A percentile compares a stretch with the other conserved stretches of the same genome.
These are phyloP conservation scores for Kuraishia ogatae DNA, from an alignment of 805 yeast genomes.

Conservation along the genomic window DNA sequence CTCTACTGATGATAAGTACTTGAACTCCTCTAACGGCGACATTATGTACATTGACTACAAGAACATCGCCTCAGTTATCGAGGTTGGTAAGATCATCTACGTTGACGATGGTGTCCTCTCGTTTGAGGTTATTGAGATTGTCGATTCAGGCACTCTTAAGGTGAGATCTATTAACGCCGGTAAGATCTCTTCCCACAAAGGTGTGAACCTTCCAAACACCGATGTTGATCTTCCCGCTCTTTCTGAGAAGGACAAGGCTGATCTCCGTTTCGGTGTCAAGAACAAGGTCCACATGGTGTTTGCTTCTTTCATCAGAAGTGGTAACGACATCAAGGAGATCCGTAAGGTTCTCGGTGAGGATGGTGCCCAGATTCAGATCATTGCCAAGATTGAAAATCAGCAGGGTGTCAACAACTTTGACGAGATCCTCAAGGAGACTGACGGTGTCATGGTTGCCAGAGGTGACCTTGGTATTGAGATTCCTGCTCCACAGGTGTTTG, in stretches of 20 bases:
- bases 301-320: constrained; percentile 97
- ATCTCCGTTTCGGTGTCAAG: constrained; percentile 91
- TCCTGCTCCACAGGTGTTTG: constrained; percentile 97
- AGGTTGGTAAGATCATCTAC: constrained; percentile 82
- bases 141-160: constrained; percentile 72
- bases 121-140: constrained; percentile 81
- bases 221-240: constrained; percentile 98
- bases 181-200: constrained; percentile 94
- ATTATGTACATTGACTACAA: constrained; percentile 88
- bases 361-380: constrained; percentile 93
- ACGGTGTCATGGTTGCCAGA: constrained; percentile 99
- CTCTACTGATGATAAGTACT: constrained; percentile 81
- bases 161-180: constrained; percentile 92
- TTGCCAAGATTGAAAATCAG: constrained; percentile 97
- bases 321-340: constrained; percentile 80
- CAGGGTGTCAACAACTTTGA: constrained; percentile 99
- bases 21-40: constrained; percentile 63
- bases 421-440: constrained; percentile 88
- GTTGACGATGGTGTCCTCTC: constrained; percentile 97
- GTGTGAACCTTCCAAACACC: constrained; percentile 98
- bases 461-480: constrained; percentile 99
- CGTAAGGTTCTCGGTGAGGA: constrained; percentile 95
- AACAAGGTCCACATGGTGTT: constrained; percentile 97
- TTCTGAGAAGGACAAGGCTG: constrained; percentile 92
- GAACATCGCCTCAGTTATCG: constrained; percentile 93